phyloP scores from a whole-genome alignment of 1,284 basidiomycete species.

The Tausonia pullulans region DNA sequence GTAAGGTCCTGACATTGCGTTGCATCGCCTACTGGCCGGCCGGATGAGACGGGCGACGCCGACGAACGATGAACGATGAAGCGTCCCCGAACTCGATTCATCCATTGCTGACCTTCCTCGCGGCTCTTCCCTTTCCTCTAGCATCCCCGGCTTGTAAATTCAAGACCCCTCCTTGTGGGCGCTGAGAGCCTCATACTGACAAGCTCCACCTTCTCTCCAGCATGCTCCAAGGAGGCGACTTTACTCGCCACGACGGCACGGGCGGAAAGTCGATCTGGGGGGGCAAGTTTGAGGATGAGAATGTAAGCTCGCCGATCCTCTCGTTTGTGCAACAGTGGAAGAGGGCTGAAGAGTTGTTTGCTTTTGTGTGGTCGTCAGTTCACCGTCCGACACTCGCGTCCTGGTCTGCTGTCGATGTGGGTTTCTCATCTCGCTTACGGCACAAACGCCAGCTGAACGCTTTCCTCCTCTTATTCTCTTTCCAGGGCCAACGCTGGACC shows the following conservation, averaged over 20 bases:
- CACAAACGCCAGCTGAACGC: neutral
- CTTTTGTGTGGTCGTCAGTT: neutral
- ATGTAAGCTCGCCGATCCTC: neutral
- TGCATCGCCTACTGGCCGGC: too few species aligned
- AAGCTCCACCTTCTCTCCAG: neutral
- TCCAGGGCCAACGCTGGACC: constrained; percentile 13
- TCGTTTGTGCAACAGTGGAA: neutral
- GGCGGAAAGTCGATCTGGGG: constrained; percentile 15
- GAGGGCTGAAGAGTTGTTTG: neutral
- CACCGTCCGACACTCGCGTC: constrained; percentile 4
- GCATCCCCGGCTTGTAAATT: constrained; percentile 4
- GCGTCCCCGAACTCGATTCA: neutral
- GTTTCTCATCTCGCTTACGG: neutral
- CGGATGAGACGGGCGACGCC: neutral
- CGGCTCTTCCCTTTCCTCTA: neutral
- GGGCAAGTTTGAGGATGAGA: constrained; percentile 13
- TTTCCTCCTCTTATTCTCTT: neutral
- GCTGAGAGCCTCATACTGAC: neutral
- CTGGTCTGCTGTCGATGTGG: constrained; percentile 12
- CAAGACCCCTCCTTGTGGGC: too few species aligned
- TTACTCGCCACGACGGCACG: constrained; percentile 1
- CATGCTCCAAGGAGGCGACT: constrained; percentile 13
- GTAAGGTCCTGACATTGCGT: neutral
- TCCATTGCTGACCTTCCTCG: neutral
- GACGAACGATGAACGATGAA: neutral